Evolutionary conservation across 352 stramenopile species (phyloP).

Genomic region (Halophytophthora batemanensis): DNA sequence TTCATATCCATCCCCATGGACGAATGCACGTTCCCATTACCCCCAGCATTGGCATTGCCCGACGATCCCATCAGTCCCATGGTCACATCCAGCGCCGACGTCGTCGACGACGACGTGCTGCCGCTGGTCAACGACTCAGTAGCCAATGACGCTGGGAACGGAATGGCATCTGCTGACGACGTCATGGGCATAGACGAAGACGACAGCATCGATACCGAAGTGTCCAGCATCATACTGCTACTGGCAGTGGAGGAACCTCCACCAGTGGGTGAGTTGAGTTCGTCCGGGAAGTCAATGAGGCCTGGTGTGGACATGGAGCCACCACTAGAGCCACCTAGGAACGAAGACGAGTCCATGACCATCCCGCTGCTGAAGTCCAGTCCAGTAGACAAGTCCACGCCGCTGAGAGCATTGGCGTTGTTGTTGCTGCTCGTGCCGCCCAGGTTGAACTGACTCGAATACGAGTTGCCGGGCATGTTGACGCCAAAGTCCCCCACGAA

Average conservation of each 20-base stretch:
- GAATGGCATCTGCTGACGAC: constrained; percentile 53
- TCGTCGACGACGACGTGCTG: constrained; percentile 36
- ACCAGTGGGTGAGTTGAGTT: constrained; percentile 71
- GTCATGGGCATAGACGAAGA: constrained; percentile 29
- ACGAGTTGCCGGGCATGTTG: constrained; percentile 63
- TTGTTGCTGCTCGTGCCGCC: constrained; percentile 15
- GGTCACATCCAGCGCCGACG: constrained; percentile 39
- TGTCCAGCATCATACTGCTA: constrained; percentile 21
- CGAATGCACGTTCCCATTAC: constrained; percentile 37
- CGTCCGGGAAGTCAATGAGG: constrained; percentile 85
- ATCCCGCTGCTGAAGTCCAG: constrained; percentile 69
- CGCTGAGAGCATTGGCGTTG: constrained; percentile 12
- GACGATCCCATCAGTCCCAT: constrained; percentile 38
- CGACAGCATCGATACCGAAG: constrained; percentile 26
- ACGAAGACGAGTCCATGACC: constrained; percentile 49
- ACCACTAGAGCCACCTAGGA: constrained; percentile 30
- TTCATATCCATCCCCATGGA: constrained; percentile 33
- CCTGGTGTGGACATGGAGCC: constrained; percentile 27
- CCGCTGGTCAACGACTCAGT: constrained; percentile 41
- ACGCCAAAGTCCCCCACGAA: constrained; percentile 77
- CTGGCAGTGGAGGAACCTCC: constrained; percentile 14
- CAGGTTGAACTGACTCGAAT: constrained; percentile 74
- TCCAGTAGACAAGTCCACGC: constrained; percentile 39
- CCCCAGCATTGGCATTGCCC: constrained; percentile 9
- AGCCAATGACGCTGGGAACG: constrained; percentile 72